Evolutionary conservation across 805 yeast species (phyloP).

Genomic region (Nakazawaea ernobii): DNA sequence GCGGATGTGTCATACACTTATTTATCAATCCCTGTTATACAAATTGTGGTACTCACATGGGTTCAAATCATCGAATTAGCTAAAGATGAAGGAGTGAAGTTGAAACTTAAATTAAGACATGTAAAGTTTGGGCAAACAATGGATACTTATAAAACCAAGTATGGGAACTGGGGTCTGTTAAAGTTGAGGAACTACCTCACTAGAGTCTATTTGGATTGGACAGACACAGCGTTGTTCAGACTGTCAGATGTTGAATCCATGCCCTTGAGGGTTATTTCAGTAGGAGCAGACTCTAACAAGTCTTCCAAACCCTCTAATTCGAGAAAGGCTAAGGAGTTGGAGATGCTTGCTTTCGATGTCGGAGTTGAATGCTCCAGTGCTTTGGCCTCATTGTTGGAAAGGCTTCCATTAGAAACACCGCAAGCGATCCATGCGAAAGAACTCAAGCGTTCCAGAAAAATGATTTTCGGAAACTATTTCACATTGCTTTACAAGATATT

Average conservation of each 20-base stretch:
- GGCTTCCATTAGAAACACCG: conserved; percentile 54
- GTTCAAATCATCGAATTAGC: conserved; percentile 25
- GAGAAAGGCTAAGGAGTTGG: conserved; percentile 32
- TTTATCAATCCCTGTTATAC: background rate
- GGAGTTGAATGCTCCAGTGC: conserved; percentile 60
- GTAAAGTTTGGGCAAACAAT: conserved; percentile 29
- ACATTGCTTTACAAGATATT: conserved; percentile 50
- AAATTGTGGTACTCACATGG: conserved; percentile 13
- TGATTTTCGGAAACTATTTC: conserved; percentile 66
- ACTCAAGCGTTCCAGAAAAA: conserved; percentile 46
- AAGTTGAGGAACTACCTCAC: conserved; percentile 21
- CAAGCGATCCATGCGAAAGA: conserved; percentile 51
- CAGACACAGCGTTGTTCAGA: conserved; percentile 26
- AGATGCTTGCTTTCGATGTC: conserved; percentile 49
- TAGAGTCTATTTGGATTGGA: conserved; percentile 25
- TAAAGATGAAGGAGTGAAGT: conserved; percentile 23
- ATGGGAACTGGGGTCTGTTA: conserved; percentile 6
- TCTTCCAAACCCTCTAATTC: background rate
- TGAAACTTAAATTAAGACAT: conserved; percentile 32
- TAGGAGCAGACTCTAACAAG: conserved; percentile 13
- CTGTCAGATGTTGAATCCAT: conserved; percentile 23
- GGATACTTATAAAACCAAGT: conserved; percentile 22
- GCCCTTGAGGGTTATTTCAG: conserved; percentile 9
- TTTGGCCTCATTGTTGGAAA: conserved; percentile 47
- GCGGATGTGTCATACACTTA: conserved; percentile 16